phyloP scores from a whole-genome alignment of 805 yeast genomes.

The Candida rishiriensis region DNA sequence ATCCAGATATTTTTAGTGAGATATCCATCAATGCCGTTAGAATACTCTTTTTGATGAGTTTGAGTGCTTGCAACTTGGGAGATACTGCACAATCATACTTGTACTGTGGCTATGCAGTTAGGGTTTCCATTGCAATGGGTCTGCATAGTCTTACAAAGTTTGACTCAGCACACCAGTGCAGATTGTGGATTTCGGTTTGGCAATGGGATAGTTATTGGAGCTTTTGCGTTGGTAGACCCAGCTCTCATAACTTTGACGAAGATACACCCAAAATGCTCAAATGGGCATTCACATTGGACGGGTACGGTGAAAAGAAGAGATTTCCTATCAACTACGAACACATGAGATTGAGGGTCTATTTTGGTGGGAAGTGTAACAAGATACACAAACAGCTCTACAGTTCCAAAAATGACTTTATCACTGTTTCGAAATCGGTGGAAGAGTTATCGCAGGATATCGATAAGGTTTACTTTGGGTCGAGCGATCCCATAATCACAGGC shows the following conservation, averaged over 20 bases:
- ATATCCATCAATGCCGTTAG: constrained; percentile 17
- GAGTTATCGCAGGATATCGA: constrained; percentile 16
- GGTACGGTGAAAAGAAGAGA: constrained; percentile 14
- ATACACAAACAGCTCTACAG: constrained; percentile 19
- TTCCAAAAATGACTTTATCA: constrained; percentile 15
- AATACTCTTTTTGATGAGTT: constrained; percentile 15
- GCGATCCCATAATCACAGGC: constrained; percentile 8
- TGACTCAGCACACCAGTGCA: constrained; percentile 11
- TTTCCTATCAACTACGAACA: constrained; percentile 18
- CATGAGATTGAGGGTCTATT: constrained; percentile 16
- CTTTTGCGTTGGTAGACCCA: constrained; percentile 24
- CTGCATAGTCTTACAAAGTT: constrained; percentile 12
- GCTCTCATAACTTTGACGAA: constrained; percentile 13
- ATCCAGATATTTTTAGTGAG: constrained; percentile 17
- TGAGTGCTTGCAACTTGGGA: constrained; percentile 20
- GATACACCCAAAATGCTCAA: constrained; percentile 5
- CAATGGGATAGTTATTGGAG: constrained; percentile 26
- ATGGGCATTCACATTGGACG: constrained; percentile 6
- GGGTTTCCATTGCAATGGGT: constrained; percentile 19
- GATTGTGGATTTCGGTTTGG: constrained; percentile 22
- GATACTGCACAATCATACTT: constrained; percentile 22
- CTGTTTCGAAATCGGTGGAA: constrained; percentile 17
- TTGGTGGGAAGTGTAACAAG: constrained; percentile 16
- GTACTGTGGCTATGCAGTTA: constrained; percentile 17
- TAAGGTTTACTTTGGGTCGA: constrained; percentile 10